A percentile compares a stretch with the other conserved stretches of the same genome.
These are phyloP conservation scores for Warburgia ugandensis DNA, from an alignment of 164 flowering plant genomes.

Conservation along the genomic window DNA sequence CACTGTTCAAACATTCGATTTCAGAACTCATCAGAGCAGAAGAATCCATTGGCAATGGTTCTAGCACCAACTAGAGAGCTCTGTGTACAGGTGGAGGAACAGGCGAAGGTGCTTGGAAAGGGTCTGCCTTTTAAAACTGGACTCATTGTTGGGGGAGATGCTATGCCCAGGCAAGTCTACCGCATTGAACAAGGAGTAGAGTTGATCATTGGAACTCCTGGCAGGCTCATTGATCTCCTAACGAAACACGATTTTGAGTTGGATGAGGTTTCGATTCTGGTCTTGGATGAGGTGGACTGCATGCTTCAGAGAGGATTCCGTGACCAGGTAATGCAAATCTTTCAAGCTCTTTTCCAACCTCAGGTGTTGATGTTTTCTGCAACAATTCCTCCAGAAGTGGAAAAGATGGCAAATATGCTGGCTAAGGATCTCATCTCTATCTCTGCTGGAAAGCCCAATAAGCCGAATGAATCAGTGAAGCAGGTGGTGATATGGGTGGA, in stretches of 20 bases:
- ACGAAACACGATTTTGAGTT: constrained; percentile 66
- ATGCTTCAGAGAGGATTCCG: constrained; percentile 85
- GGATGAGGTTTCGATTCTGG: constrained; percentile 50
- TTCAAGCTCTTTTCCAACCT: constrained; percentile 60
- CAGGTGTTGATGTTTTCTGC: constrained; percentile 87
- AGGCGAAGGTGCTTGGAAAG: constrained; percentile 76
- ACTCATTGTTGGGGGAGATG: constrained; percentile 90
- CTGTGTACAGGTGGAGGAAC: constrained; percentile 83
- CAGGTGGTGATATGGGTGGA: constrained; percentile 89
- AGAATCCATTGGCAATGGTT: constrained; percentile 68
- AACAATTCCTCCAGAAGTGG: constrained; percentile 60
- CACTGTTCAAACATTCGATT: constrained; percentile 32
- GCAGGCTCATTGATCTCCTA: constrained; percentile 83
- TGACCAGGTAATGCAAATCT: constrained; percentile 86
- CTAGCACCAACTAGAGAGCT: constrained; percentile 91
- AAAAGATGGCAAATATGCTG: constrained; percentile 54
- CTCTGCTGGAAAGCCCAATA: constrained; percentile 55
- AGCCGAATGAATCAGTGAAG: constrained; percentile 58
- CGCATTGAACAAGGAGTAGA: constrained; percentile 76
- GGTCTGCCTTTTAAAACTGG: constrained; percentile 92
- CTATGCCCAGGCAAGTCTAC: constrained; percentile 72
- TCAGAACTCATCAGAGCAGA: constrained; percentile 15
- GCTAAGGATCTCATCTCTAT: constrained; percentile 37
- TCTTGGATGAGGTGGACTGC: constrained; percentile 90
- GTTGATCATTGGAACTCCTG: constrained; percentile 83